These are phyloP conservation scores for Benincasa hispida DNA, from an alignment of 306 rosid species.

Conservation along the genomic window DNA sequence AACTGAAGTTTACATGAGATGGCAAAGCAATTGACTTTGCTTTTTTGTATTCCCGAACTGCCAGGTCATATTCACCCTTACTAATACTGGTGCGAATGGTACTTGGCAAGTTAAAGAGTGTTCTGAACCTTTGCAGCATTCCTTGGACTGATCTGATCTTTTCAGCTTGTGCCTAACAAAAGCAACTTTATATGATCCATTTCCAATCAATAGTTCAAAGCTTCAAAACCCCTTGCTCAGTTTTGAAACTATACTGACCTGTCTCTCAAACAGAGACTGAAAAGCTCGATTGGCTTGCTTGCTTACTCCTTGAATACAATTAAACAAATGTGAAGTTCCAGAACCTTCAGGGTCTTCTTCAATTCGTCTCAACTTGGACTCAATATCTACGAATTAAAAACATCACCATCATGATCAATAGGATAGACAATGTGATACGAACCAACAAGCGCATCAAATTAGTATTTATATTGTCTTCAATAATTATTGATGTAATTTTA, in stretches of 20 bases:
- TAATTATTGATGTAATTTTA: too few relatives aligned
- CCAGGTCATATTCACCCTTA: constrained; percentile 97
- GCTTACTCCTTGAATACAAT: constrained; percentile 76
- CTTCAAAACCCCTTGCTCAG: constrained; percentile 12
- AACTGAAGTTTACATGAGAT: constrained; percentile 51
- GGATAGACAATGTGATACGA: not conserved
- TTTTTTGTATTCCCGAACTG: constrained; percentile 98
- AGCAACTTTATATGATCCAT: constrained; percentile 12
- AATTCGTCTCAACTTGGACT: constrained; percentile 80
- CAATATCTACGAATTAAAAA: constrained; percentile 53
- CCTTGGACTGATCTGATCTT: constrained; percentile 97
- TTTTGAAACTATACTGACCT: constrained; percentile 43
- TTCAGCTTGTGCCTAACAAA: constrained; percentile 88
- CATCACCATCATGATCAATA: constrained; percentile 16
- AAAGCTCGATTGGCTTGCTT: constrained; percentile 83
- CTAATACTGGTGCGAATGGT: constrained; percentile 88
- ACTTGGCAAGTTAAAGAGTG: constrained; percentile 89
- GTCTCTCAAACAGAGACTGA: constrained; percentile 91
- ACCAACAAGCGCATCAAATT: too few relatives aligned
- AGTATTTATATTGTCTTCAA: too few relatives aligned
- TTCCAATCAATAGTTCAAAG: constrained; percentile 14
- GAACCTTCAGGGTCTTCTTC: constrained; percentile 99
- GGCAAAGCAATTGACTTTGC: constrained; percentile 95
- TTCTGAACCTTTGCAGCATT: constrained; percentile 96
- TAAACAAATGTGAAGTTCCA: constrained; percentile 82